Base-by-base conservation (phyloP, 78 protist genomes). In the Speleostelium caveatum region DNA sequence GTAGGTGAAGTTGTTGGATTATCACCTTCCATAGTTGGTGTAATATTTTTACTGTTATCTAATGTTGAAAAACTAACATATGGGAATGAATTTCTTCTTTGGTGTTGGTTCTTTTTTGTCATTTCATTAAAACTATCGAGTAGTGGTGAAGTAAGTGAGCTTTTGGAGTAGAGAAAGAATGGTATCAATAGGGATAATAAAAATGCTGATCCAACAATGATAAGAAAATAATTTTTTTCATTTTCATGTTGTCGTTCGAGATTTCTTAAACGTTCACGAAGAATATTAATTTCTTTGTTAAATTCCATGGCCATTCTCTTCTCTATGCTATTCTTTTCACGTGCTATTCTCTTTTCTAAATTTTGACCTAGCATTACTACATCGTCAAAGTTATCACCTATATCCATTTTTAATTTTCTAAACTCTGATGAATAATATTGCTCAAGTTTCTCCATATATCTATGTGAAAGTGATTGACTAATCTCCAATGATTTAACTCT, bases 401-500 rank as follows among this genome's bases (percentile, higher is more conserved):
- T 58, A 32, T 71, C 86, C n/a, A 33, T 36, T 22, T 41, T 56
- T 24, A 86, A 36, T 17, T 19, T 30, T n/a, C 24, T 58, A 26
- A 86, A 26, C 19, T 21, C 33, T n/a, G 55, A 38, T 10, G 76
- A 56, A 28, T 75, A 75, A 32, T 56, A 66, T 0, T 22, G 17
- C 22, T 75, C 86, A 6, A 86, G 26, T 38, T 71, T 75, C 53
- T 86, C 86, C n/a, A 86, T 22, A 38, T 59, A 86, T 33, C 35
- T 42, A 71, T 68, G 63, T 12, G 79, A 73, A 28, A 86, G 63
- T 30, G 92, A 90, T 42, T 77, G 88, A 62, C 68, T 79, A 60
- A 77, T 78, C 32, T 90, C 94, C 32, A 78, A 14, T 24, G 74
- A 33, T 22, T 86, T 86, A 1, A 77, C 68, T 41, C 83, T 38